phyloP scores from a whole-genome alignment of 768 basidiomycete species.

The Candolleomyces efflorescens region DNA sequence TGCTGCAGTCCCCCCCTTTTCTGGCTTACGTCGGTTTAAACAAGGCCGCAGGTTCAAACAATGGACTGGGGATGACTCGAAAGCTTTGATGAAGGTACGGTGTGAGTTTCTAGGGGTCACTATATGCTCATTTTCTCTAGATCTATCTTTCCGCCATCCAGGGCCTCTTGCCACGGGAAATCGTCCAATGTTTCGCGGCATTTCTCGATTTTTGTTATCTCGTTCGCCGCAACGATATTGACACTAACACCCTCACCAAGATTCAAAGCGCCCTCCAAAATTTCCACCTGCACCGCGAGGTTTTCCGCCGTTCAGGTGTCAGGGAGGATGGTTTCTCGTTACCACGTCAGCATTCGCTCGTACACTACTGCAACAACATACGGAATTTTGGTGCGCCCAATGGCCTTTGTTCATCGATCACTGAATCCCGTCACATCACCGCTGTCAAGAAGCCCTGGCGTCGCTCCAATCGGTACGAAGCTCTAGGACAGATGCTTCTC shows the following conservation, averaged over 20 bases:
- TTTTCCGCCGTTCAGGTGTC: slow-evolving; percentile 21
- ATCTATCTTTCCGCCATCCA: slow-evolving; percentile 18
- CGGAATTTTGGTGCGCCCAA: slow-evolving; percentile 21
- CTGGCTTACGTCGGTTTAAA: slow-evolving; percentile 20
- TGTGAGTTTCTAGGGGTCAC: not conserved
- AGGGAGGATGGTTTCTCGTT: slow-evolving; percentile 11
- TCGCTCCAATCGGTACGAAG: slow-evolving; percentile 24
- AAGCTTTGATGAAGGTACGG: slow-evolving; percentile 32
- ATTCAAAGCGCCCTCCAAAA: slow-evolving; percentile 16
- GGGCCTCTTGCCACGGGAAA: slow-evolving; percentile 12
- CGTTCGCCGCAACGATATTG: slow-evolving; percentile 12
- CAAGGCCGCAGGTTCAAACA: slow-evolving; percentile 26
- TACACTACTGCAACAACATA: slow-evolving; percentile 16
- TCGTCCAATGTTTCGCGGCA: slow-evolving; percentile 17
- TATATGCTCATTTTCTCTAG: slow-evolving; percentile 1
- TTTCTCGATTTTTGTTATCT: slow-evolving; percentile 33
- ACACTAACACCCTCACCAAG: slow-evolving; percentile 4
- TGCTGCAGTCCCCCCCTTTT: slow-evolving; percentile 17
- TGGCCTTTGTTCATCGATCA: slow-evolving; percentile 28
- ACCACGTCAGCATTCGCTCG: slow-evolving; percentile 20
- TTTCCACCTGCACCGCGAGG: slow-evolving; percentile 25
- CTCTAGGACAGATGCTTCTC: slow-evolving; percentile 32
- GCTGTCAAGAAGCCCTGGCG: slow-evolving; percentile 33
- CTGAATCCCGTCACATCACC: slow-evolving; percentile 27
- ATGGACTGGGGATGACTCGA: slow-evolving; percentile 35